Evolutionary conservation across 1,284 basidiomycete genomes (phyloP).

Genomic region (Ceratobasidium sp.): DNA sequence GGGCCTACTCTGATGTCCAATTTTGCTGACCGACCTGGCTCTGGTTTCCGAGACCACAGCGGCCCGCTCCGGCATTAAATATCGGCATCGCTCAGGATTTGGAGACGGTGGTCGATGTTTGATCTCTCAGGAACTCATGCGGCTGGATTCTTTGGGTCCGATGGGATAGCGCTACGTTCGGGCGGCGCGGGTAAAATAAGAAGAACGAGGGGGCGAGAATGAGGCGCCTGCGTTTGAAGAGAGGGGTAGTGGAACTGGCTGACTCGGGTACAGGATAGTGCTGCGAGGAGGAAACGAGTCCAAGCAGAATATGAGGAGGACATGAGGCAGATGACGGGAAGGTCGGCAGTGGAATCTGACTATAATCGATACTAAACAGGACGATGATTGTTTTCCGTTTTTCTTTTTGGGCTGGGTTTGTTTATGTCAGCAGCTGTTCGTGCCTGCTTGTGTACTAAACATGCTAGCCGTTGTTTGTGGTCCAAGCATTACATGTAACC

Average conservation of each 20-base stretch:
- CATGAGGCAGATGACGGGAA: constrained; percentile 7
- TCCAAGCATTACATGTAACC: too few species aligned
- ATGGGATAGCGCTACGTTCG: background rate
- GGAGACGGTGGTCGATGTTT: background rate
- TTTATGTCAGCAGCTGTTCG: too few species aligned
- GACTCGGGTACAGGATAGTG: background rate
- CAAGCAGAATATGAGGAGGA: constrained; percentile 12
- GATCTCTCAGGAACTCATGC: background rate
- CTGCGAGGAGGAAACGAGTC: constrained; percentile 1
- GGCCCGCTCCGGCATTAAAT: background rate
- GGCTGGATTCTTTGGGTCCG: background rate
- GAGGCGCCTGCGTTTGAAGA: background rate
- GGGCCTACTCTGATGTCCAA: background rate
- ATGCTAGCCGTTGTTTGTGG: too few species aligned
- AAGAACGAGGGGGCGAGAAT: background rate
- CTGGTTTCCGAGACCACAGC: background rate
- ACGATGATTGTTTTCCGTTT: too few species aligned
- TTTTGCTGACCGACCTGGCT: background rate
- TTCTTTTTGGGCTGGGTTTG: too few species aligned
- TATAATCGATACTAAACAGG: constrained; percentile 3
- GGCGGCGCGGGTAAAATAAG: background rate
- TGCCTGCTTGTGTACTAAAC: too few species aligned
- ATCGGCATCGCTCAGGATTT: constrained; percentile 1
- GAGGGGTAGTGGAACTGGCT: background rate
- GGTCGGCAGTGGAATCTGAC: background rate